Percentiles rank a stretch among this genome's conserved stretches.
Evolutionary conservation across 2,329 filamentous ascomycete genomes (phyloP).

Genomic region (Penicillium verrucosum): DNA sequence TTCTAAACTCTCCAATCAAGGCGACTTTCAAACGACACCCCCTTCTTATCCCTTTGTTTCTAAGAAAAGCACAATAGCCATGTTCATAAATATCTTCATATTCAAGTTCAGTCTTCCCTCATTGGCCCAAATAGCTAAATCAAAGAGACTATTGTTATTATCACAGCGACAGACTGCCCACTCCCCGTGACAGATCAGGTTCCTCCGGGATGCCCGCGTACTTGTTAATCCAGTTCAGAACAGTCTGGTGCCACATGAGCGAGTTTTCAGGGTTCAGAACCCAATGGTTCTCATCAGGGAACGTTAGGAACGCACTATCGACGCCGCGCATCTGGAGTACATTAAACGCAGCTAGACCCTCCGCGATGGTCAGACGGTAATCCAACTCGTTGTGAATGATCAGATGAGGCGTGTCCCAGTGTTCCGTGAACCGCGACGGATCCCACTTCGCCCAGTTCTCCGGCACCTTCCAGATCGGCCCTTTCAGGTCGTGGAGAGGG

Average conservation of each 20-base stretch:
- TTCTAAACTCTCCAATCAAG: not conserved
- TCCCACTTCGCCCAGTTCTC: conserved; percentile 58
- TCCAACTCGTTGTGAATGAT: conserved; percentile 89
- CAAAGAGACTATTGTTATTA: not conserved
- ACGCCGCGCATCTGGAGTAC: conserved; percentile 72
- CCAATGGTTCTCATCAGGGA: conserved; percentile 79
- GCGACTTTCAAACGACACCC: not conserved
- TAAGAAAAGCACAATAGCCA: conserved; percentile 7
- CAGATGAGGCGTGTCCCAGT: conserved; percentile 85
- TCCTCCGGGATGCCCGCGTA: conserved; percentile 51
- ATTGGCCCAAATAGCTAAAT: not conserved
- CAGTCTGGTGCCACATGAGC: conserved; percentile 82
- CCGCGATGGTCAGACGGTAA: conserved; percentile 80
- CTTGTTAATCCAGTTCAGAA: conserved; percentile 71
- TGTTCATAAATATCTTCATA: conserved; percentile 3
- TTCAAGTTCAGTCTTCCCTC: not conserved
- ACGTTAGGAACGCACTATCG: conserved; percentile 74
- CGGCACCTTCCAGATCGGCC: conserved; percentile 49
- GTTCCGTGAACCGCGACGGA: conserved; percentile 52
- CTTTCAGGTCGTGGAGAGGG: conserved; percentile 52
- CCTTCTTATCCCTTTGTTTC: conserved; percentile 8
- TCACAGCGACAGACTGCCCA: conserved; percentile 23
- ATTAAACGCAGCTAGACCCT: conserved; percentile 83
- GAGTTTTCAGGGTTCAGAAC: conserved; percentile 90
- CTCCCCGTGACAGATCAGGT: conserved; percentile 14